Conservation (phyloP, 192 early-diverging fungal genomes). For the Coemansia erecta region DNA sequence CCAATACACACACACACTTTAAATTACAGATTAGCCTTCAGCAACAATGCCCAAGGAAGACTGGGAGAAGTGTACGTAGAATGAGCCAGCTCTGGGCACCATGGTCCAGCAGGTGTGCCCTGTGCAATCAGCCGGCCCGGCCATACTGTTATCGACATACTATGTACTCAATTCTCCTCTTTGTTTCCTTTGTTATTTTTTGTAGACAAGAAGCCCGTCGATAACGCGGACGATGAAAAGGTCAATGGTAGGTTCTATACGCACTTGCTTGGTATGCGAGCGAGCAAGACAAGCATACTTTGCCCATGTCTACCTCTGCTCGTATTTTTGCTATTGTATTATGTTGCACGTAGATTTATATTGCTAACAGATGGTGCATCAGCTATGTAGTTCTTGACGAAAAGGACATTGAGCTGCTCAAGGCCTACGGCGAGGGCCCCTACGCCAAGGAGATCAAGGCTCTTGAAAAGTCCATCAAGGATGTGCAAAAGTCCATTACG, state of each 20-base stretch:
- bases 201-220: conserved; percentile 76
- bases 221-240: conserved; percentile 79
- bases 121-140: not conserved
- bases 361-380: not conserved
- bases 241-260: conserved; percentile 67
- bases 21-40: conserved; percentile 3
- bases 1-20: not conserved
- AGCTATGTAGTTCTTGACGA: conserved; percentile 37
- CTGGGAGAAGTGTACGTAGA: conserved; percentile 94
- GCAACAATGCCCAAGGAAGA: conserved; percentile 72
- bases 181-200: conserved; percentile 6
- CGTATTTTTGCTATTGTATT: not conserved
- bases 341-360: not conserved
- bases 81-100: not conserved
- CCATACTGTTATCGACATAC: not conserved
- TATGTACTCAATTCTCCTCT: not conserved
- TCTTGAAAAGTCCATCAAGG: conserved; percentile 93
- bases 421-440: conserved; percentile 92
- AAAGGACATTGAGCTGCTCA: conserved; percentile 52
- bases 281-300: not conserved
- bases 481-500: conserved; percentile 96
- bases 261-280: not conserved
- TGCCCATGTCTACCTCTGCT: not conserved
- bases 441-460: conserved; percentile 95
- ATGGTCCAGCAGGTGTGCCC: not conserved